A percentile compares a stretch with the other conserved stretches of the same genome.
These are phyloP conservation scores for Penicillium canariense DNA, from an alignment of 495 filamentous ascomycete genomes.

Conservation along the genomic window DNA sequence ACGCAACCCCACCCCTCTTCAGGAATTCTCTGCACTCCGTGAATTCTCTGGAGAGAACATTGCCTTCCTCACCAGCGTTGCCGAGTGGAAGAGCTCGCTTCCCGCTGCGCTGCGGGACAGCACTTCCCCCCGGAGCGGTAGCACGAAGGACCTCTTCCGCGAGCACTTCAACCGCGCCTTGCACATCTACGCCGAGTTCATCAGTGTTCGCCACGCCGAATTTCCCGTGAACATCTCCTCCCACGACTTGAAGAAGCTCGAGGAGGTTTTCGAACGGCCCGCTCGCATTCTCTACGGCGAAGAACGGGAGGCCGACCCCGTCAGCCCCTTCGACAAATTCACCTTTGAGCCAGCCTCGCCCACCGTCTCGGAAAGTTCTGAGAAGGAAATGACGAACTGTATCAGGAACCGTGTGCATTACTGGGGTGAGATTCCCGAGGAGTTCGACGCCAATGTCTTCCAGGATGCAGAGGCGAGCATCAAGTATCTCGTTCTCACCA, in stretches of 20 bases:
- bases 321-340: constrained; percentile 33
- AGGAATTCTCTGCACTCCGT: constrained; percentile 57
- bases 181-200: constrained; percentile 56
- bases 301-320: constrained; percentile 26
- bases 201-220: constrained; percentile 53
- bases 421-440: constrained; percentile 44
- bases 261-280: constrained; percentile 48
- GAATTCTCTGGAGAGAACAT: constrained; percentile 71
- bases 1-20: constrained; percentile 53
- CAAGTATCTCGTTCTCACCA: constrained; percentile 67
- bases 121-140: constrained; percentile 14
- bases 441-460: constrained; percentile 54
- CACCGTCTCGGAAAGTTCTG: constrained; percentile 18
- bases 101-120: constrained; percentile 20
- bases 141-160: constrained; percentile 29
- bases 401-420: constrained; percentile 33
- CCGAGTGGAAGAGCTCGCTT: constrained; percentile 50
- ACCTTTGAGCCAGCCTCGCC: constrained; percentile 22
- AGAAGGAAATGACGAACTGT: constrained; percentile 19
- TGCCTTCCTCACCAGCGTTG: constrained; percentile 57
- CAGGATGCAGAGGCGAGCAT: constrained; percentile 58
- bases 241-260: constrained; percentile 44
- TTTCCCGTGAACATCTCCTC: constrained; percentile 64
- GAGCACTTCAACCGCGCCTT: constrained; percentile 52
- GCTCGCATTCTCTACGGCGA: constrained; percentile 36